Base-by-base conservation (phyloP, 768 basidiomycete genomes). In the Saitozyma podzolica region DNA sequence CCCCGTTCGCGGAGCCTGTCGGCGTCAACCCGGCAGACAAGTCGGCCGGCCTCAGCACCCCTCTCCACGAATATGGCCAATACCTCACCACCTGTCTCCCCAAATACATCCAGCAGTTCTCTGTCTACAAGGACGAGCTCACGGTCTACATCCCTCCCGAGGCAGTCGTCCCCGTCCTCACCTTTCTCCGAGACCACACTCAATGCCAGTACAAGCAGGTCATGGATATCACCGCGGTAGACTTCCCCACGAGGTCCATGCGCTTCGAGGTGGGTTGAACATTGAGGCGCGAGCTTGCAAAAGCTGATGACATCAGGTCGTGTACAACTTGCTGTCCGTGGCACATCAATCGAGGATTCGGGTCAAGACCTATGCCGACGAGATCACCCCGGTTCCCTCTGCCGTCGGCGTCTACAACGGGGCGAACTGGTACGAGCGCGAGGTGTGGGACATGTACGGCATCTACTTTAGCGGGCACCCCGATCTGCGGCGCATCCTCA, bases 381-480 rank as follows among this genome's bases (percentile, higher is more conserved):
- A 99, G 81, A 88, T 88, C 10, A 89, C 93, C 70, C 86, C 89
- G 42, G 90, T 98, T 2, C 96, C 95, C 0, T 93, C 89, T 70
- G 86, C 84, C 37, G 83, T 86, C 3, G 84, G 86, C 11, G 63
- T 97, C 29, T 99, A 89, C 83, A 84, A 86, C 54, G 92, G 95
- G 63, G 95, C 96, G 7, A 91, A 99, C 75, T 99, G 96, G 96
- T 97, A 96, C 78, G 96, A 99, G 81, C 85, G 96, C 62, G 96
- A 99, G 80, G 88, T 90, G 39, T 99, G 95, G 94, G 96, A 99
- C 82, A 84, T 99, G 80, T 99, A 83, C 76, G 96, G 96, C 50
- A 89, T 99, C 52, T 96, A 92, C 84, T 99, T 99, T 84, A 86
- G 86, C 64, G 89, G 87, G 54, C 96, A 99, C 81, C 96, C 96